Evolutionary conservation across 257 asterid species (phyloP).

Genomic region (Nicotiana benthamiana): DNA sequence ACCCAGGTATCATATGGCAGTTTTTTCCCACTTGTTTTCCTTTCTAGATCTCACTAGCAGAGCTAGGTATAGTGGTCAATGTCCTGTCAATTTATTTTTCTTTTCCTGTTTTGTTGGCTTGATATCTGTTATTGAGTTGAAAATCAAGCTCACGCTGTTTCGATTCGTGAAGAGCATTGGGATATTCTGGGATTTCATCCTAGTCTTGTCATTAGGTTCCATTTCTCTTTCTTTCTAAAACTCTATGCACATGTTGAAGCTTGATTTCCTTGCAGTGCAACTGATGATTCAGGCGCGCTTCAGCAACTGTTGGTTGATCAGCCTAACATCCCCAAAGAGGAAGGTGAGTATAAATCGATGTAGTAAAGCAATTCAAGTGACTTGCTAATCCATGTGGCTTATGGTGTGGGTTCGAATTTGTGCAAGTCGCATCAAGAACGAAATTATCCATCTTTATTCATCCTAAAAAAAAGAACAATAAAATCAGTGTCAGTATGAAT

Average conservation of each 20-base stretch:
- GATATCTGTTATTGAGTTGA: not conserved
- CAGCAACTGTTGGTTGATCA: constrained; percentile 72
- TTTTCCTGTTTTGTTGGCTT: not conserved
- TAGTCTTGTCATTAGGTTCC: not conserved
- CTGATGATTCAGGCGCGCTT: constrained; percentile 51
- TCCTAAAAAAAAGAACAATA: not conserved
- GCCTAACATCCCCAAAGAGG: constrained; percentile 70
- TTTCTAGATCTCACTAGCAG: not conserved
- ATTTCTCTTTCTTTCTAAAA: not conserved
- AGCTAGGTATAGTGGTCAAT: not conserved
- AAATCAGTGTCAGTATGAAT: not conserved
- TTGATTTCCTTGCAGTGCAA: constrained; percentile 31
- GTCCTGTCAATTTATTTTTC: not conserved
- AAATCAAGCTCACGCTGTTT: not conserved
- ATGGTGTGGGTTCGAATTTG: not conserved
- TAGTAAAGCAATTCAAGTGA: not conserved
- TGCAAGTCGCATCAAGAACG: not conserved
- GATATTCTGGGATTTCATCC: not conserved
- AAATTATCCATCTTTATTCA: not conserved
- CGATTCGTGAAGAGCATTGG: not conserved
- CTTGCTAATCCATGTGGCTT: not conserved
- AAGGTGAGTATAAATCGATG: constrained; percentile 31
- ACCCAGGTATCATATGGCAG: constrained; percentile 29
- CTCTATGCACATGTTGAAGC: not conserved
- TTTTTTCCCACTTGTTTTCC: too few relatives aligned